Percentiles rank a stretch among this genome's conserved stretches.
These are phyloP conservation scores for Chlamydomonas eustigma DNA, from an alignment of 139 green algal genomes.

Conservation along the genomic window DNA sequence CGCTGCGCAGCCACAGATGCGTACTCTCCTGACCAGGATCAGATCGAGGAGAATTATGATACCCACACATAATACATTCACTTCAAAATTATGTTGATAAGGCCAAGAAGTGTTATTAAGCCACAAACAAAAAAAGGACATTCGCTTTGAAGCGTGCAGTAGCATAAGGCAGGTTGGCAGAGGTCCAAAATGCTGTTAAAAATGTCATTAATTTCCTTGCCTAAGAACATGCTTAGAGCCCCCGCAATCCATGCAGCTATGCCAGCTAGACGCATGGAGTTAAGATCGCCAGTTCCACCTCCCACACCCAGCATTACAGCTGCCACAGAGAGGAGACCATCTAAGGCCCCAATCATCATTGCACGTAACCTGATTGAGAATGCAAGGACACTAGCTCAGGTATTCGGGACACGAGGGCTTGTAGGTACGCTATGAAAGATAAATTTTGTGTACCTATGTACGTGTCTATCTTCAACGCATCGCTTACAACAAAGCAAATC, in stretches of 20 bases:
- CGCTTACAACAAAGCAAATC: not conserved
- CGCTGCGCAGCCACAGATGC: conserved; percentile 49
- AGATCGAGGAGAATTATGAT: too few relatives aligned
- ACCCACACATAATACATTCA: too few relatives aligned
- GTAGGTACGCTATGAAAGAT: not conserved
- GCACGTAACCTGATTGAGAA: conserved; percentile 5
- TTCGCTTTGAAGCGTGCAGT: too few relatives aligned
- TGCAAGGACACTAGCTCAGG: not conserved
- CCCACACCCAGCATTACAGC: conserved; percentile 67
- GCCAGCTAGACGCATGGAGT: conserved; percentile 42
- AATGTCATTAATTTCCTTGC: too few relatives aligned
- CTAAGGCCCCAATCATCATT: conserved; percentile 9
- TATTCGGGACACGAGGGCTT: not conserved
- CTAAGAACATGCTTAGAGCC: conserved; percentile 42
- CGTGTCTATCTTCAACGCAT: not conserved
- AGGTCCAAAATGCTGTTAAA: too few relatives aligned
- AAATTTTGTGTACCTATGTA: not conserved
- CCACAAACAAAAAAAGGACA: too few relatives aligned
- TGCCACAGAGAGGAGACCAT: conserved; percentile 29
- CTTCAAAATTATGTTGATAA: too few relatives aligned
- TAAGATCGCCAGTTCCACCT: conserved; percentile 20
- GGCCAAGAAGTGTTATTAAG: too few relatives aligned
- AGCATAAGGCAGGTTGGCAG: too few relatives aligned
- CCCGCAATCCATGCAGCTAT: conserved; percentile 66
- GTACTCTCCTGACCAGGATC: conserved; percentile 24